Evolutionary conservation across 257 asterid species (phyloP).

Genomic region (Solanum clarkiae): DNA sequence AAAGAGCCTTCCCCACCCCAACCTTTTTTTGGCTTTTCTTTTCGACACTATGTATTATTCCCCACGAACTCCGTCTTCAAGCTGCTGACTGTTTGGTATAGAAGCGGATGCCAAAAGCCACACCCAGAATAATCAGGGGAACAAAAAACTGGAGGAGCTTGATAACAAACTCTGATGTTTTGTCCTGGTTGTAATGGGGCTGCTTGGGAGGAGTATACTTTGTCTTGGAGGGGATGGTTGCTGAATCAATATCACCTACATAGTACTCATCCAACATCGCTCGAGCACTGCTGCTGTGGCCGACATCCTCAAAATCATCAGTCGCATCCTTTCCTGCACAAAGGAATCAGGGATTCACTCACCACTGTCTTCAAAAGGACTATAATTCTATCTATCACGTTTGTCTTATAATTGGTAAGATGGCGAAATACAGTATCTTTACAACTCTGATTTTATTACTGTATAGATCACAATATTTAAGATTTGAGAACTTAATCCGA

Average conservation of each 20-base stretch:
- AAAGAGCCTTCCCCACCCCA: background rate
- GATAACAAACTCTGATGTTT: constrained; percentile 47
- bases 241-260: constrained; percentile 50
- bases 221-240: constrained; percentile 34
- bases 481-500: background rate
- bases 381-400: background rate
- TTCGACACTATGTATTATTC: background rate
- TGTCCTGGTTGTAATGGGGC: constrained; percentile 45
- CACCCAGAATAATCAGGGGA: constrained; percentile 56
- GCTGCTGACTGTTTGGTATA: constrained; percentile 54
- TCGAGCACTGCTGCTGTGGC: constrained; percentile 70
- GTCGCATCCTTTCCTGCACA: constrained; percentile 78
- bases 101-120: constrained; percentile 64
- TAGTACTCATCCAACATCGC: constrained; percentile 54
- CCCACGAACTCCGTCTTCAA: constrained; percentile 5
- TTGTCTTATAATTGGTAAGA: background rate
- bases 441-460: background rate
- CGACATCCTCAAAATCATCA: constrained; percentile 77
- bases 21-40: too few relatives aligned
- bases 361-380: background rate
- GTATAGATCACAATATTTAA: background rate
- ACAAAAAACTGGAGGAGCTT: constrained; percentile 80
- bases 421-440: background rate
- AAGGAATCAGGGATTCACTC: background rate
- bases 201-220: constrained; percentile 48